Conservation (phyloP, 192 early-diverging fungal species). For the Thamnidium elegans region DNA sequence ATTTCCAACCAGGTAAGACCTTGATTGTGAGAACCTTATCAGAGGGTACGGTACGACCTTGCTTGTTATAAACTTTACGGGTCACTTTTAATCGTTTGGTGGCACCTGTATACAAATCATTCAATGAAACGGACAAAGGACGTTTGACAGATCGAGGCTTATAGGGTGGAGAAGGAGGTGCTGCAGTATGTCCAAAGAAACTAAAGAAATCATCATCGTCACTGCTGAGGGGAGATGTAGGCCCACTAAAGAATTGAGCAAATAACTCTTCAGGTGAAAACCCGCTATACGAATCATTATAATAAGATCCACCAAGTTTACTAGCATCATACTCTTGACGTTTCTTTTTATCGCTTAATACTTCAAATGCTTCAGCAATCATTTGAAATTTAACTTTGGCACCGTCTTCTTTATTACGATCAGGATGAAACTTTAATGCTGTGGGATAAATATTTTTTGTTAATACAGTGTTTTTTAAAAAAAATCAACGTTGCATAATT, state of each 20-base stretch:
- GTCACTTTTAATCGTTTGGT: conserved; percentile 94
- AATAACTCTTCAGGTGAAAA: conserved; percentile 76
- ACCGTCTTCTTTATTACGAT: conserved; percentile 57
- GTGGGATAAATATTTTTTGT: neutral
- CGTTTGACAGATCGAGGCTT: conserved; percentile 65
- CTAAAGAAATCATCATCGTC: no score
- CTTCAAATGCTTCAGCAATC: conserved; percentile 95
- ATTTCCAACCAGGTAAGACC: conserved; percentile 95
- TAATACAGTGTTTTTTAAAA: no score
- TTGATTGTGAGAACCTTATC: conserved; percentile 85
- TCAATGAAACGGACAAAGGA: conserved; percentile 72
- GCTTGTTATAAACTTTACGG: conserved; percentile 39
- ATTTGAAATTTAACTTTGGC: conserved; percentile 93
- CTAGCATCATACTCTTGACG: conserved; percentile 88
- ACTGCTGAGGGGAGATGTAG: neutral
- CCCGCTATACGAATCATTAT: no score
- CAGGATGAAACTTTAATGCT: conserved; percentile 75
- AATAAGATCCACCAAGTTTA: conserved; percentile 46
- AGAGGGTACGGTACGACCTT: conserved; percentile 38
- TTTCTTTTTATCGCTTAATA: conserved; percentile 89
- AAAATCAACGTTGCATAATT: neutral
- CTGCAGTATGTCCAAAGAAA: neutral
- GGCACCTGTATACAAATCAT: conserved; percentile 89
- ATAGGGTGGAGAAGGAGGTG: conserved; percentile 18
- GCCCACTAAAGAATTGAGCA: conserved; percentile 67